These are phyloP conservation scores for Wickerhamomyces mucosus DNA, from an alignment of 805 yeast genomes.

Conservation along the genomic window DNA sequence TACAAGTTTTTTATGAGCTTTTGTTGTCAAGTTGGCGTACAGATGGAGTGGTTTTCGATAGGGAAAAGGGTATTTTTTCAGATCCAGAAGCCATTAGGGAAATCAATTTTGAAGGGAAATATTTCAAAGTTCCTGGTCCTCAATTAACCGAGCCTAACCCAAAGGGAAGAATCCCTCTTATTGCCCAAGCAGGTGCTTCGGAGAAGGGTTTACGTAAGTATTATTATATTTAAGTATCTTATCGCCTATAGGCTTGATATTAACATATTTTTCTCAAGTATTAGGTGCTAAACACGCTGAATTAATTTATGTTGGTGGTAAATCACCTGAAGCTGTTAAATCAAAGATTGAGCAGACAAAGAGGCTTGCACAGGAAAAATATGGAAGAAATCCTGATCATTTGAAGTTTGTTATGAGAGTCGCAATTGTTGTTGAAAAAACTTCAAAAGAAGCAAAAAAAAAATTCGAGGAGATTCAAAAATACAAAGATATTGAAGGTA, in stretches of 20 bases:
- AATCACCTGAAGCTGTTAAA: slow-evolving; percentile 24
- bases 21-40: slow-evolving; percentile 34
- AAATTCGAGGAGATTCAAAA: slow-evolving; percentile 25
- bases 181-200: slow-evolving; percentile 39
- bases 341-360: slow-evolving; percentile 25
- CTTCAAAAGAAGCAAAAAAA: slow-evolving; percentile 33
- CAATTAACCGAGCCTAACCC: slow-evolving; percentile 32
- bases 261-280: no score
- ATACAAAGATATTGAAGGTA: slow-evolving; percentile 32
- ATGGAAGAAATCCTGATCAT: slow-evolving; percentile 29
- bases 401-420: slow-evolving; percentile 31
- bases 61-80: slow-evolving; percentile 22
- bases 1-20: slow-evolving; percentile 30
- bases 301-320: slow-evolving; percentile 28
- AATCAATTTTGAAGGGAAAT: slow-evolving; percentile 30
- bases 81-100: slow-evolving; percentile 30
- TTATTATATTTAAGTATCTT: no score
- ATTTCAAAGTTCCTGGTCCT: slow-evolving; percentile 28
- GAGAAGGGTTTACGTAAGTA: slow-evolving; percentile 30
- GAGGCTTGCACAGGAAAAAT: slow-evolving; percentile 25
- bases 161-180: slow-evolving; percentile 33
- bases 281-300: slow-evolving; percentile 39
- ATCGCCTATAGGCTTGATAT: no score
- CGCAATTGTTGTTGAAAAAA: slow-evolving; percentile 29
- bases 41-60: slow-evolving; percentile 22